Evolutionary conservation across 768 basidiomycete species (phyloP), one percentile per base, ranked within the genome.

Genomic region (Lentinula lateritia): DNA sequence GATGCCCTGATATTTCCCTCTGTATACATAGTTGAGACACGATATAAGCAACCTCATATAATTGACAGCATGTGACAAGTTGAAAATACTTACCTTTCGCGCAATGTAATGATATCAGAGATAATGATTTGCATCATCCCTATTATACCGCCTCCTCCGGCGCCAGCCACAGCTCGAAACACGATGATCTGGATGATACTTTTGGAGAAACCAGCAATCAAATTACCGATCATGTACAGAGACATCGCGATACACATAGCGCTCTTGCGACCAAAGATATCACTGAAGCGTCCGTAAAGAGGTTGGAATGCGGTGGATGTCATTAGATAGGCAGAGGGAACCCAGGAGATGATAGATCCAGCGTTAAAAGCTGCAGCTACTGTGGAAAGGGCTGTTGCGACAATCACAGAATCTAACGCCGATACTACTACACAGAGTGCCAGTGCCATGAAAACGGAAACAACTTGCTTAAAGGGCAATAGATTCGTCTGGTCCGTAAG

Each of bases 401-500:
- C 83, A 52, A 90, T 86, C 7, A 89, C 89, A 10, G 88, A 86
- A 69, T 91, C 89, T 0, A 89, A 73, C 0, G 84, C 75, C 5
- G 86, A 82, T 50, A 87, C 83, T 50, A 86, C 76, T 10, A 85
- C 79, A 50, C 87, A 89, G 0, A 85, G 72, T 0, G 84, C 76
- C 12, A 90, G 76, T 6, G 88, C 83, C 1, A 78, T 67, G 66
- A 90, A 88, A 6, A 89, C 82, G 10, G 82, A 74, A 4, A 90
- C 70, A 46, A 90, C 76, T 69, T 86, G 85, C 61, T 75, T 80
- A 69, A 83, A 81, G 0, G 89, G 89, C 5, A 90, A 77, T 12
- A 89, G 78, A 67, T 92, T 90, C 4, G 89, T 90, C 71, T 92
- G 89, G 75, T 92, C 90, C 10, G 87, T 87, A 54, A 89, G 67